These are phyloP conservation scores for Phanerodontia chrysosporium DNA, from an alignment of 768 basidiomycete species.

Conservation along the genomic window DNA sequence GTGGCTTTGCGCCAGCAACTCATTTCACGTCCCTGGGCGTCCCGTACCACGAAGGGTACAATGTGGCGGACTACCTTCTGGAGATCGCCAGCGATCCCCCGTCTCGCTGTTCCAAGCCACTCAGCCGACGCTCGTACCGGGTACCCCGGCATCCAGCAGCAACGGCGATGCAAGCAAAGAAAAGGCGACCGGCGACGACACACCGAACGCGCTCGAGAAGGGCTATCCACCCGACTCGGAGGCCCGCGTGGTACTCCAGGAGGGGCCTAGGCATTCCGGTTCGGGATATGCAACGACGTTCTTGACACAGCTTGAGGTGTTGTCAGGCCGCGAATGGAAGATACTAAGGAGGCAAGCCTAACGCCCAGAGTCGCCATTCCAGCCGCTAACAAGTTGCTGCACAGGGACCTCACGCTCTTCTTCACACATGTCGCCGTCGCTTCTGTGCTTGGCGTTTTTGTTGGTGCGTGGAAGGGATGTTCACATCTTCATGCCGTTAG, in stretches of 20 bases:
- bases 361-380: background rate
- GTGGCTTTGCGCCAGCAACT: conserved; percentile 62
- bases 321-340: conserved; percentile 85
- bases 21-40: conserved; percentile 47
- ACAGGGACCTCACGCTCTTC: conserved; percentile 80
- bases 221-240: background rate
- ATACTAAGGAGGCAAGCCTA: conserved; percentile 54
- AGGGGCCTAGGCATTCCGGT: background rate
- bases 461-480: conserved; percentile 44
- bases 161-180: background rate
- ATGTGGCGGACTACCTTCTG: conserved; percentile 88
- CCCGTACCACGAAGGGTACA: conserved; percentile 76
- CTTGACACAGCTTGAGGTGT: conserved; percentile 82
- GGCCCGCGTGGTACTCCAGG: background rate
- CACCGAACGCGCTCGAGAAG: conserved; percentile 5
- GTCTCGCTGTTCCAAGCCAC: conserved; percentile 38
- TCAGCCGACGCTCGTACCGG: background rate
- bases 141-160: background rate
- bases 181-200: background rate
- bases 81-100: conserved; percentile 78
- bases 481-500: background rate
- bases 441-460: conserved; percentile 77
- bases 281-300: conserved; percentile 66
- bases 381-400: background rate
- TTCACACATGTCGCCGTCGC: conserved; percentile 73